Base-by-base conservation (phyloP, 2,329 filamentous ascomycete species). In the Aspergillus neotritici region DNA sequence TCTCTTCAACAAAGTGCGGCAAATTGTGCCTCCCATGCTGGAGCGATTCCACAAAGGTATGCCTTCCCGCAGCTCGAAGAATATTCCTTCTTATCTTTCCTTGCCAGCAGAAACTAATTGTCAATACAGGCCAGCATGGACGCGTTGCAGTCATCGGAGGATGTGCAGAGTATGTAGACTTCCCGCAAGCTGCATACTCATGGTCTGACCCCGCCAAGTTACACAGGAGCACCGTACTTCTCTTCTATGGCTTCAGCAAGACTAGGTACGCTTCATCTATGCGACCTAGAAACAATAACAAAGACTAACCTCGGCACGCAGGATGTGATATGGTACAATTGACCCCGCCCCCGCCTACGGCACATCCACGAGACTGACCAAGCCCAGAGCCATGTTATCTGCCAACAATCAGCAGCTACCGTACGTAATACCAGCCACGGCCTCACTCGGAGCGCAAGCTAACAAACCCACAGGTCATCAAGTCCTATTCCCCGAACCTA, bases 171-270 rank as follows among this genome's bases (percentile, higher is more conserved):
- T 75, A 65, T 31, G 57, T 47, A 30, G 25, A n/a, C 21, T 50
- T 41, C 30, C 41, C 15, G 9, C 2, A 25, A 9, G 7, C 21
- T 25, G 7, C 21, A 8, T 25, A 8, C 21, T 2, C 21, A 25
- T 9, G 21, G 9, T 25, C 21, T 25, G 21, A 25, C 21, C 7
- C 25, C 13, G 28, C 49, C 16, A 47, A 75, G 72, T 68, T 98
- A 97, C 65, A 96, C 93, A 1, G 93, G 93, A 31, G 93, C 93
- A 46, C 93, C 93, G 10, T 98, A 95, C 71, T 98, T 98, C 70
- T 96, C 91, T 14, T 90, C 91, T 52, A 96, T 96, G 82, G 93
- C 93, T 10, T 95, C 88, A 53, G 93, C 93, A 36, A 82, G 86
- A 59, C 71, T 97, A 45, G 93, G 91, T 67, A 65, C 33, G 53